A percentile compares a stretch with the other conserved stretches of the same genome.
phyloP scores from a whole-genome alignment of 2,329 filamentous ascomycete genomes.

The Trichoderma koningii region DNA sequence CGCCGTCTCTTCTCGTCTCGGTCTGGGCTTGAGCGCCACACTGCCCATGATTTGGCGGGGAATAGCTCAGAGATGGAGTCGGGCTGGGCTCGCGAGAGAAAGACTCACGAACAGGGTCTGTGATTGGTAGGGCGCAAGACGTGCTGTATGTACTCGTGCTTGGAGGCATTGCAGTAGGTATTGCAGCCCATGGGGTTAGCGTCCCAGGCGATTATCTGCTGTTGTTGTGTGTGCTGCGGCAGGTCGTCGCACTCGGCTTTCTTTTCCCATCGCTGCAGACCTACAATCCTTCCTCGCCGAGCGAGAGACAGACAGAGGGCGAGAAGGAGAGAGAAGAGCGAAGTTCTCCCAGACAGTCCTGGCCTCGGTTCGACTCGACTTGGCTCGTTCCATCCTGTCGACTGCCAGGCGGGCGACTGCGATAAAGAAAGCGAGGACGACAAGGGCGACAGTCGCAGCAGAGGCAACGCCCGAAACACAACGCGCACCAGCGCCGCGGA shows the following conservation, averaged over 20 bases:
- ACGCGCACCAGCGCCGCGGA: no score
- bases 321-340: background rate
- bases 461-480: background rate
- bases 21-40: slow-evolving; percentile 24
- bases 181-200: slow-evolving; percentile 27
- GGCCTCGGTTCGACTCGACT: slow-evolving; percentile 19
- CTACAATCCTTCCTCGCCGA: slow-evolving; percentile 8
- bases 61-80: slow-evolving; percentile 14
- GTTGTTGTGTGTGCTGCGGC: slow-evolving; percentile 1
- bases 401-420: slow-evolving; percentile 22
- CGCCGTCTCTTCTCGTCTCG: slow-evolving; percentile 19
- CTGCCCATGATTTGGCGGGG: slow-evolving; percentile 22
- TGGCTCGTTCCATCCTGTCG: slow-evolving; percentile 25
- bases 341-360: slow-evolving; percentile 15
- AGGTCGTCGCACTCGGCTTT: slow-evolving; percentile 12
- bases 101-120: background rate
- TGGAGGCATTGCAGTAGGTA: no score
- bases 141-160: background rate
- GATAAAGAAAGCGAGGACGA: background rate
- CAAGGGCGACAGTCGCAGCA: background rate
- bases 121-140: slow-evolving; percentile 17
- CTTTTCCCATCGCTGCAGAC: slow-evolving; percentile 9
- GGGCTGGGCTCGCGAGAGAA: slow-evolving; percentile 12
- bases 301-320: slow-evolving; percentile 3
- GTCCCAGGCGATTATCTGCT: slow-evolving; percentile 11